Evolutionary conservation across 495 filamentous ascomycete species (phyloP).

Genomic region (Pseudevernia furfuracea): DNA sequence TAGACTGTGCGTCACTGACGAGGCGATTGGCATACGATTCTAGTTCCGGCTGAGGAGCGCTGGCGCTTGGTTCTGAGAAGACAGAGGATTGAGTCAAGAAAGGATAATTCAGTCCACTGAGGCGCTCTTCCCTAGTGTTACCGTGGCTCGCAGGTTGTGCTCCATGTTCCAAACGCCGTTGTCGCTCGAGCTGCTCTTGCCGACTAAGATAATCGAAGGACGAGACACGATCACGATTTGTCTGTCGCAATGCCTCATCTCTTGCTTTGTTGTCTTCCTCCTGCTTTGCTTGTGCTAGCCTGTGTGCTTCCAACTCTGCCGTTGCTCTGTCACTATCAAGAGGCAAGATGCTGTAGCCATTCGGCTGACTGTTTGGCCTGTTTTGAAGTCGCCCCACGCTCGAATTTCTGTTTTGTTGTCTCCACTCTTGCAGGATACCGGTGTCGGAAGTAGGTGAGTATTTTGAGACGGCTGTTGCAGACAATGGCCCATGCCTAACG

Average conservation of each 20-base stretch:
- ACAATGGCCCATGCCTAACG: slow-evolving; percentile 33
- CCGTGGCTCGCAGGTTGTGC: neutral
- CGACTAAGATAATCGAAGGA: slow-evolving; percentile 18
- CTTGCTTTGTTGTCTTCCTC: slow-evolving; percentile 1
- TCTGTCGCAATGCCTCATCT: slow-evolving; percentile 1
- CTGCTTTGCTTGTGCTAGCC: neutral
- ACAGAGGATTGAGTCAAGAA: slow-evolving; percentile 19
- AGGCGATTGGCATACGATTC: slow-evolving; percentile 9
- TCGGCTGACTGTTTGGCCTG: slow-evolving; percentile 22
- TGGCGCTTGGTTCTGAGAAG: slow-evolving; percentile 9
- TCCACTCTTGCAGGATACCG: slow-evolving; percentile 6
- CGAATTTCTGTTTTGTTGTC: slow-evolving; percentile 14
- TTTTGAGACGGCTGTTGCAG: slow-evolving; percentile 17
- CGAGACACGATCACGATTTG: slow-evolving; percentile 11
- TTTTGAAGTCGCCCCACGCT: slow-evolving; percentile 1
- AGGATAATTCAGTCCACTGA: slow-evolving; percentile 16
- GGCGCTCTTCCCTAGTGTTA: slow-evolving; percentile 14
- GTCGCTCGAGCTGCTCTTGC: slow-evolving; percentile 14
- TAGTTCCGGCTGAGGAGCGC: slow-evolving; percentile 6
- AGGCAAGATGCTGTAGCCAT: slow-evolving; percentile 6
- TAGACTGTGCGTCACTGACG: slow-evolving; percentile 2
- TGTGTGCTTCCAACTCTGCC: slow-evolving; percentile 11
- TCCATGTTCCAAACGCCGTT: slow-evolving; percentile 12
- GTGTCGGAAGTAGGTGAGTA: slow-evolving; percentile 18
- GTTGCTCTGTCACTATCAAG: slow-evolving; percentile 4